A percentile compares a stretch with the other conserved stretches of the same genome.
phyloP scores from a whole-genome alignment of 2,329 filamentous ascomycete species.

The Trichoderma koningiopsis region DNA sequence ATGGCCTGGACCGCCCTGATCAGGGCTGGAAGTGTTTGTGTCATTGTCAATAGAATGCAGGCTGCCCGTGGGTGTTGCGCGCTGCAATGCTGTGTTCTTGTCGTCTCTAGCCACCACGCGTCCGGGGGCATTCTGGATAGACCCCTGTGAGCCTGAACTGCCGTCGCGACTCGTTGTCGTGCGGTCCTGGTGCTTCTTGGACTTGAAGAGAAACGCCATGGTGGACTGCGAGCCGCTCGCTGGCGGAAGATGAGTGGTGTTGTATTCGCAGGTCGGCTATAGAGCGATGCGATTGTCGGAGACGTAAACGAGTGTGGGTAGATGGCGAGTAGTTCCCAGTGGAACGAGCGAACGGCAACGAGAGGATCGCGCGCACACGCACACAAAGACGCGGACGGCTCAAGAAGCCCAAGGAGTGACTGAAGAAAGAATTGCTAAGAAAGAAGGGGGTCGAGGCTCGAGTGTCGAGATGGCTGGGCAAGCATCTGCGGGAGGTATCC shows the following conservation, averaged over 20 bases:
- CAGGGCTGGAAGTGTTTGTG: constrained; percentile 61
- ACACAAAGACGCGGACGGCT: constrained; percentile 26
- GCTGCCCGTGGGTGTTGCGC: constrained; percentile 76
- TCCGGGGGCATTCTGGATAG: constrained; percentile 51
- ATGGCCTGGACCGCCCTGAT: constrained; percentile 53
- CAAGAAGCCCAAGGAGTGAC: constrained; percentile 33
- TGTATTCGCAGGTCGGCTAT: constrained; percentile 27
- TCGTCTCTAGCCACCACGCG: constrained; percentile 52
- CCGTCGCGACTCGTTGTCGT: constrained; percentile 58
- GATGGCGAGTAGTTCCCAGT: background rate
- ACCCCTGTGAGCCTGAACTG: constrained; percentile 50
- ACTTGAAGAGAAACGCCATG: constrained; percentile 84
- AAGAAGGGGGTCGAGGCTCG: constrained; percentile 40
- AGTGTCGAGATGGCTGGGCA: constrained; percentile 49
- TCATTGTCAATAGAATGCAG: constrained; percentile 70
- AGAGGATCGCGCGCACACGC: constrained; percentile 22
- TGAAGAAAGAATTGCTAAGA: constrained; percentile 31
- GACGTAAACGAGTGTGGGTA: constrained; percentile 16
- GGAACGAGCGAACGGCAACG: constrained; percentile 18
- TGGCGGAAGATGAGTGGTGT: constrained; percentile 35
- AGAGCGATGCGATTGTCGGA: constrained; percentile 6
- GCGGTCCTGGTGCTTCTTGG: constrained; percentile 73
- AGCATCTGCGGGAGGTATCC: constrained; percentile 43
- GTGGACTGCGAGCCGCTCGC: constrained; percentile 47
- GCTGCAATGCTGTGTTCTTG: constrained; percentile 53